These are phyloP conservation scores for Rhodotorula kratochvilovae DNA, from an alignment of 768 basidiomycete genomes.

Conservation along the genomic window DNA sequence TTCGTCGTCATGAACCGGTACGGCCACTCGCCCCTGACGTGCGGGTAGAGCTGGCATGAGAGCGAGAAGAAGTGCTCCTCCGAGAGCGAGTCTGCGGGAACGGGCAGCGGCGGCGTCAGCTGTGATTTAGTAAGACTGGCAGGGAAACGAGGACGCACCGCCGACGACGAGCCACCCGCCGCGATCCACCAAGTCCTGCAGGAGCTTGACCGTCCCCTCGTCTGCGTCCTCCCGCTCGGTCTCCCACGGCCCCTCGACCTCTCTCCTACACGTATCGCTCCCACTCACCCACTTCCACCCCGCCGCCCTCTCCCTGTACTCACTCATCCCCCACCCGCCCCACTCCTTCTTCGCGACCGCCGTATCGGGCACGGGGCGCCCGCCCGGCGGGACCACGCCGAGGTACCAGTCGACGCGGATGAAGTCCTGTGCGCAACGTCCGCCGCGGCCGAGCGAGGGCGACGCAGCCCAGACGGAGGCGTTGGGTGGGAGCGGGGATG, in stretches of 20 bases:
- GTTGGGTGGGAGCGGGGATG: neutral
- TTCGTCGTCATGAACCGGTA: neutral
- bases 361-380: neutral
- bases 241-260: neutral
- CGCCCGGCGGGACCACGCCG: neutral
- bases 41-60: slow-evolving; percentile 1
- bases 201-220: neutral
- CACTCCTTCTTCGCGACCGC: neutral
- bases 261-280: neutral
- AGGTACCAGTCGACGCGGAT: slow-evolving; percentile 1
- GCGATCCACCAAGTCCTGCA: slow-evolving; percentile 1
- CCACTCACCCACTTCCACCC: neutral
- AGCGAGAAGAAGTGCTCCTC: slow-evolving; percentile 8
- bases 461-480: neutral
- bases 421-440: neutral
- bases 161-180: slow-evolving; percentile 7
- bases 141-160: neutral
- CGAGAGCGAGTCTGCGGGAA: slow-evolving; percentile 2
- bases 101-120: neutral
- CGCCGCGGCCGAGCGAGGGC: neutral
- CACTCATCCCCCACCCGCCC: neutral
- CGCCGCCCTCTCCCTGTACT: neutral
- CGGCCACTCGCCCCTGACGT: neutral
- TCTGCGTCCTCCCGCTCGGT: neutral
- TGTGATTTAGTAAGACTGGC: neutral